Base-by-base conservation (phyloP, 164 flowering plant species). In the Magnolia sinica region DNA sequence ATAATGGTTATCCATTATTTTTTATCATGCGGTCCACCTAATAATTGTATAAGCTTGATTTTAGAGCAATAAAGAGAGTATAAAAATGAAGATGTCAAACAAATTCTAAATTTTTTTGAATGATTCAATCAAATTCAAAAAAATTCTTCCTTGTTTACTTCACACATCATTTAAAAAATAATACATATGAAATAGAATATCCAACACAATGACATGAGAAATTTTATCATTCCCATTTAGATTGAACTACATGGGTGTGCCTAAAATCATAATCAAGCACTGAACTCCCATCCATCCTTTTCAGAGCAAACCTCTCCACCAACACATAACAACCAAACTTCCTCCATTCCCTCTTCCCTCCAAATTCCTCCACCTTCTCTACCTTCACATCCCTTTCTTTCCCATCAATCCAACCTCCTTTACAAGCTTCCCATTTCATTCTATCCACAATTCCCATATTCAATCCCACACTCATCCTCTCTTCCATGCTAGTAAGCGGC, bases 301-400 rank as follows among this genome's bases (percentile, higher is more conserved):
- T 89, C 76, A 88, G 66, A 37, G 78, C 88, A 78, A 87, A 89
- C 22, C 87, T 88, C 83, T 91, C 95, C 23, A 88, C 86, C 83
- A 88, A 78, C 19, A 87, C 83, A 84, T 83, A 86, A 24, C 87
- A 88, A 1, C 88, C 87, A 79, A 85, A 87, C 52, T 52, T 85
- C 70, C 31, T 83, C 92, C 89, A 87, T 5, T 63, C 76, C 6
- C 74, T 55, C 0, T 3, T 18, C 20, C 76, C 77, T 7, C 76
- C 80, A 75, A 67, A 77, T 22, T 86, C 78, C 72, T 87, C 88
- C 20, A 63, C 83, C 10, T 16, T 75, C 63, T 74, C 68, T 37
- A 64, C 55, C 49, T 14, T 68, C 50, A 49, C 71, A 27, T 82
- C 69, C 37, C 73, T 79, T 22, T 78, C 86, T 1, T 77, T 73